These are phyloP conservation scores for Corynespora cassiicola DNA, from an alignment of 2,329 filamentous ascomycete genomes.

Conservation along the genomic window DNA sequence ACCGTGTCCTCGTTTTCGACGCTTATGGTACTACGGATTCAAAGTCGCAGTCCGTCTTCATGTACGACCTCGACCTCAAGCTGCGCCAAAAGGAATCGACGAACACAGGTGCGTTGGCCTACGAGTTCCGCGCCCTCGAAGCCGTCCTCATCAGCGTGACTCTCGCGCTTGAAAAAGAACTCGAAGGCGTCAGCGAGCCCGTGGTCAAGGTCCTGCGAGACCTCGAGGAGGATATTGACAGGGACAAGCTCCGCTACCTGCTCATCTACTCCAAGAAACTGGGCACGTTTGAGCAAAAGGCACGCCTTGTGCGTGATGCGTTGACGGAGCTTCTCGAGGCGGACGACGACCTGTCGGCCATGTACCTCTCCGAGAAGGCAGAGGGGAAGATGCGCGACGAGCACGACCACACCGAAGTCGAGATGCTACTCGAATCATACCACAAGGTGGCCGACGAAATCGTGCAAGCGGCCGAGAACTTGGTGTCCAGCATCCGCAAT, in stretches of 20 bases:
- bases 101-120: constrained; percentile 69
- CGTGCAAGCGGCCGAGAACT: constrained; percentile 89
- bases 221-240: constrained; percentile 94
- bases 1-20: constrained; percentile 94
- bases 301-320: constrained; percentile 88
- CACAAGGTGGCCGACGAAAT: constrained; percentile 98
- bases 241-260: constrained; percentile 88
- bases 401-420: constrained; percentile 93
- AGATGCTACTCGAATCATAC: constrained; percentile 96
- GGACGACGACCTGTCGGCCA: constrained; percentile 90
- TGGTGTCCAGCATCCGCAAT: constrained; percentile 94
- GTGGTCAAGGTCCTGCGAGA: constrained; percentile 88
- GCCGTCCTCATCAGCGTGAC: constrained; percentile 94
- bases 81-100: constrained; percentile 77
- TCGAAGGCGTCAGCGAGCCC: constrained; percentile 90
- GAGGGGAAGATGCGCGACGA: constrained; percentile 75
- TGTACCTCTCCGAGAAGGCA: constrained; percentile 93
- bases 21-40: constrained; percentile 94
- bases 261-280: constrained; percentile 95
- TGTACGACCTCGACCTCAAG: constrained; percentile 96
- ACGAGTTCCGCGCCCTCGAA: constrained; percentile 96
- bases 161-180: constrained; percentile 88
- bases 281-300: constrained; percentile 97
- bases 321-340: constrained; percentile 95
- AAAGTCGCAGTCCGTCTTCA: constrained; percentile 94